These are phyloP conservation scores for Fonsecaea pedrosoi DNA, from an alignment of 2,329 filamentous ascomycete species.

Conservation along the genomic window DNA sequence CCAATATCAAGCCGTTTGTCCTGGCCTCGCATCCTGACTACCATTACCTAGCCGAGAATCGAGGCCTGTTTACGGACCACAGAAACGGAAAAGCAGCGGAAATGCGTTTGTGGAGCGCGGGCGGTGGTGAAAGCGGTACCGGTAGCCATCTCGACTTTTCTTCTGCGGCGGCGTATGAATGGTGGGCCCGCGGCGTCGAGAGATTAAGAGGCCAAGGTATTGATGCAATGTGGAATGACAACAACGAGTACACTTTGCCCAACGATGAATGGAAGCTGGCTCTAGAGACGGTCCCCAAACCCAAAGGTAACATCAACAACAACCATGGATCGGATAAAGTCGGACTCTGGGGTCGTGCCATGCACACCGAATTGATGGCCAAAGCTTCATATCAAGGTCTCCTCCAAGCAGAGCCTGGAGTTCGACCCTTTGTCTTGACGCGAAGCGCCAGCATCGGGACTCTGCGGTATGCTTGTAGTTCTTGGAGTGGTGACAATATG, in stretches of 20 bases:
- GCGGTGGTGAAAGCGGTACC: conserved; percentile 72
- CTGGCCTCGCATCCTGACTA: conserved; percentile 72
- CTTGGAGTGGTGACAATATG: conserved; percentile 77
- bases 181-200: conserved; percentile 74
- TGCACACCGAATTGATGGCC: conserved; percentile 74
- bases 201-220: conserved; percentile 68
- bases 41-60: conserved; percentile 61
- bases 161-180: conserved; percentile 68
- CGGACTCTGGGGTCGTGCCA: conserved; percentile 71
- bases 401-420: conserved; percentile 62
- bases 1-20: conserved; percentile 77
- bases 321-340: conserved; percentile 57
- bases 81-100: conserved; percentile 60
- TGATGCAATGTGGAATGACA: conserved; percentile 80
- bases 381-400: conserved; percentile 74
- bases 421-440: conserved; percentile 72
- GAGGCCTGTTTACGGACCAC: conserved; percentile 70
- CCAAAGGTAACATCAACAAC: conserved; percentile 45
- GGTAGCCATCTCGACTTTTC: conserved; percentile 78
- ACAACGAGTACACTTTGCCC: conserved; percentile 75
- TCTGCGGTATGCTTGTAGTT: conserved; percentile 71
- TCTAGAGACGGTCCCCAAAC: conserved; percentile 50
- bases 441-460: conserved; percentile 74
- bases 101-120: conserved; percentile 73
- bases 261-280: conserved; percentile 70